Conservation (phyloP, 75 land plant genomes). For the Picea glauca region DNA sequence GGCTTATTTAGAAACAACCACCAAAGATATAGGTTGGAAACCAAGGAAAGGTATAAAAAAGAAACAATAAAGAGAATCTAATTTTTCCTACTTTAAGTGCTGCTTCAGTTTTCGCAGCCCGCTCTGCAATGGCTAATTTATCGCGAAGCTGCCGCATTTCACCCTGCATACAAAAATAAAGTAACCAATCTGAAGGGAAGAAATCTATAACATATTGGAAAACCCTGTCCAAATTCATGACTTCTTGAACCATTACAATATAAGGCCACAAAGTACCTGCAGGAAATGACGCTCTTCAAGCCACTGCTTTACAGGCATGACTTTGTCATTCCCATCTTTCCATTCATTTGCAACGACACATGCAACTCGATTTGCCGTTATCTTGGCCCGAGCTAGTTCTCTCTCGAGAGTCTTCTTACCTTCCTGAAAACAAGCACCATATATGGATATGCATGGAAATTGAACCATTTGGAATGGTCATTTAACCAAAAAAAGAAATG, state of each 20-base stretch:
- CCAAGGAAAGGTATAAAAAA: background rate
- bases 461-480: too few species aligned
- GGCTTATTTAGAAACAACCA: conserved; percentile 13
- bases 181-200: too few species aligned
- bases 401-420: conserved; percentile 86
- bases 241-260: background rate
- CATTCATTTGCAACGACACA: conserved; percentile 63
- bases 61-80: background rate
- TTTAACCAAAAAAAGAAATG: conserved; percentile 88
- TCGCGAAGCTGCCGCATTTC: conserved; percentile 99
- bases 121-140: conserved; percentile 80
- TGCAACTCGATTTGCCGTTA: conserved; percentile 96
- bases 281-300: conserved; percentile 87
- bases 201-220: background rate
- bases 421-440: conserved; percentile 42
- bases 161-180: conserved; percentile 43
- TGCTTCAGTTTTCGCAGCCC: conserved; percentile 89
- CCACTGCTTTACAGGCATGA: conserved; percentile 98
- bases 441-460: too few species aligned
- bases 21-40: background rate
- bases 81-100: conserved; percentile 82
- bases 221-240: background rate
- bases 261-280: conserved; percentile 51
- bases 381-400: conserved; percentile 90
- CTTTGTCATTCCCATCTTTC: conserved; percentile 98